Evolutionary conservation across 1,284 basidiomycete species (phyloP).

Genomic region (Coniophora puteana): DNA sequence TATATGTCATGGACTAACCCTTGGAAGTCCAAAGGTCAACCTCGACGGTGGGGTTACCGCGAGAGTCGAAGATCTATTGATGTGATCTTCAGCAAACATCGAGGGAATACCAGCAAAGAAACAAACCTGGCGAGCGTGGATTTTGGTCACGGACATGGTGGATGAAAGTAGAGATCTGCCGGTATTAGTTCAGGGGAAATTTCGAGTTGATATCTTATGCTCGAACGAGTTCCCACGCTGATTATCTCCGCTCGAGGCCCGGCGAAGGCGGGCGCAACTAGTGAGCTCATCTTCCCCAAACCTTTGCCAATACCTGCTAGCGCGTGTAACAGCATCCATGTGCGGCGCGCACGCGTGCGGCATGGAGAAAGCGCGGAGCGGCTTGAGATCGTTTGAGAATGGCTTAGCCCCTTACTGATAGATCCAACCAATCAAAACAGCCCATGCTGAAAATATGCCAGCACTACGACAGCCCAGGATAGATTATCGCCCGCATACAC

Average conservation of each 20-base stretch:
- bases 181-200: constrained; percentile 7
- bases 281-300: constrained; percentile 24
- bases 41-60: constrained; percentile 94
- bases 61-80: constrained; percentile 93
- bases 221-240: constrained; percentile 4
- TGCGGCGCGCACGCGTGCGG: constrained; percentile 1
- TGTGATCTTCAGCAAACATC: constrained; percentile 9
- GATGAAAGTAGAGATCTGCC: constrained; percentile 25
- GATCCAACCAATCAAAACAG: constrained; percentile 9
- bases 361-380: constrained; percentile 12
- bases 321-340: constrained; percentile 5
- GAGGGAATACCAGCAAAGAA: not conserved
- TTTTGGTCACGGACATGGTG: constrained; percentile 84
- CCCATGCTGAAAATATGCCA: not conserved
- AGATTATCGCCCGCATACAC: constrained; percentile 5
- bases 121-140: constrained; percentile 84
- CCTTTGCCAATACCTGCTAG: constrained; percentile 3
- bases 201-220: constrained; percentile 8
- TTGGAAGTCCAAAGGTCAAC: constrained; percentile 89
- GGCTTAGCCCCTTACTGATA: constrained; percentile 9
- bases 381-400: constrained; percentile 1
- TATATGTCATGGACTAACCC: constrained; percentile 44
- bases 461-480: constrained; percentile 1
- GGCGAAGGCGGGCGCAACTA: constrained; percentile 25
- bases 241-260: constrained; percentile 21